These are phyloP conservation scores for Talaromyces borbonicus DNA, from an alignment of 495 filamentous ascomycete species.

Conservation along the genomic window DNA sequence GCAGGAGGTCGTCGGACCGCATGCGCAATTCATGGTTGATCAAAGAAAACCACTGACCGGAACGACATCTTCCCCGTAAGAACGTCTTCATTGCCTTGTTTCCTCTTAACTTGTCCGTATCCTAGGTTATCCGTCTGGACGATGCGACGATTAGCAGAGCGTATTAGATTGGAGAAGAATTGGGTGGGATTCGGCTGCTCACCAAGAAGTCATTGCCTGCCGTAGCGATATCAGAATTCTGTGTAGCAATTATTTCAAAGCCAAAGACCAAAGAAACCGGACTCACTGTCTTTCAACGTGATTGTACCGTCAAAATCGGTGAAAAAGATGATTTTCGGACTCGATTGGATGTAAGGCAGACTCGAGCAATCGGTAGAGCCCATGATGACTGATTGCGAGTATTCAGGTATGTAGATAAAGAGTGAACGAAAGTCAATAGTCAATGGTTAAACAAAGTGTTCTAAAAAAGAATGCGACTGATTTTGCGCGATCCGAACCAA, in stretches of 20 bases:
- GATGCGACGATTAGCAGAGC: conserved; percentile 6
- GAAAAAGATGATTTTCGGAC: conserved; percentile 87
- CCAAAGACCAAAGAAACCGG: background rate
- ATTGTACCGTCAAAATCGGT: conserved; percentile 97
- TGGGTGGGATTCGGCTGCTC: conserved; percentile 8
- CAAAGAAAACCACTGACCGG: too few species aligned
- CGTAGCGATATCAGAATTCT: conserved; percentile 9
- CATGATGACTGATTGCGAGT: conserved; percentile 18
- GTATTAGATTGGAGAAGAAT: background rate
- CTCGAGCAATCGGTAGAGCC: conserved; percentile 24
- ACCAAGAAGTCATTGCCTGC: conserved; percentile 82
- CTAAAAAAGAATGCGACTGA: background rate
- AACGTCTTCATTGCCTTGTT: conserved; percentile 57
- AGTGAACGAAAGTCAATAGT: conserved; percentile 7
- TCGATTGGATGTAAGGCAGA: conserved; percentile 46
- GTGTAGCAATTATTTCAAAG: background rate
- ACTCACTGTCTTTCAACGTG: conserved; percentile 71
- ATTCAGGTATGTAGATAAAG: conserved; percentile 3
- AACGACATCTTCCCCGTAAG: conserved; percentile 59
- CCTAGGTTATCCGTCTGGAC: conserved; percentile 79
- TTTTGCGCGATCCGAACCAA: background rate
- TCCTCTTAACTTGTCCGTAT: conserved; percentile 57
- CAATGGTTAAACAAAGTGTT: background rate
- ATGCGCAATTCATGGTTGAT: too few species aligned
- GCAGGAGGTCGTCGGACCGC: background rate